Evolutionary conservation across 768 basidiomycete species (phyloP).

Genomic region (Lanmaoa rubissima): DNA sequence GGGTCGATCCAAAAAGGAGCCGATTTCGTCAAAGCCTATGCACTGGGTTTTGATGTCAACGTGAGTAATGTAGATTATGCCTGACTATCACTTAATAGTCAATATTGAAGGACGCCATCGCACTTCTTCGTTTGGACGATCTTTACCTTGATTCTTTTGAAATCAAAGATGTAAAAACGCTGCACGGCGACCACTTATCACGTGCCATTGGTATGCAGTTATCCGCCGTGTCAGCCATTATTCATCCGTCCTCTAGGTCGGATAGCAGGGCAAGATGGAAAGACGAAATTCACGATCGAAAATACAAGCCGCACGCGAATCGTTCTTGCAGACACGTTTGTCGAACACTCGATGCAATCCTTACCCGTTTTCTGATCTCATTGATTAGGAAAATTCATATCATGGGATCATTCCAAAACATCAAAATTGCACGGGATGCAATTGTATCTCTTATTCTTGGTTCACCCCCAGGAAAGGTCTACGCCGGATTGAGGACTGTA

Average conservation of each 20-base stretch:
- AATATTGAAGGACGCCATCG: constrained; percentile 79
- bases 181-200: constrained; percentile 97
- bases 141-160: constrained; percentile 98
- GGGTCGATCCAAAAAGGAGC: constrained; percentile 95
- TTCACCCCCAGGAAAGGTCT: constrained; percentile 92
- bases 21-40: constrained; percentile 94
- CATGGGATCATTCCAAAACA: constrained; percentile 97
- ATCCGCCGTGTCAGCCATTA: background rate
- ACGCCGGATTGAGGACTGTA: constrained; percentile 87
- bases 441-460: constrained; percentile 94
- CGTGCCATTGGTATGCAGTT: constrained; percentile 81
- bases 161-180: constrained; percentile 97
- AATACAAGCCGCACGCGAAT: constrained; percentile 97
- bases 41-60: constrained; percentile 93
- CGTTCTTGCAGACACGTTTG: constrained; percentile 94
- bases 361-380: constrained; percentile 5
- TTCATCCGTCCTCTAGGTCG: constrained; percentile 55
- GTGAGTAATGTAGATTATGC: constrained; percentile 42
- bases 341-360: constrained; percentile 13
- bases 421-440: constrained; percentile 95
- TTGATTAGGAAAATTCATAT: constrained; percentile 89
- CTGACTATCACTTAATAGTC: background rate
- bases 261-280: constrained; percentile 98
- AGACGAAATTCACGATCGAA: constrained; percentile 98
- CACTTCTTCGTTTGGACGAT: constrained; percentile 92